Evolutionary conservation across 768 basidiomycete species (phyloP).

Genomic region (Terana coerulea): DNA sequence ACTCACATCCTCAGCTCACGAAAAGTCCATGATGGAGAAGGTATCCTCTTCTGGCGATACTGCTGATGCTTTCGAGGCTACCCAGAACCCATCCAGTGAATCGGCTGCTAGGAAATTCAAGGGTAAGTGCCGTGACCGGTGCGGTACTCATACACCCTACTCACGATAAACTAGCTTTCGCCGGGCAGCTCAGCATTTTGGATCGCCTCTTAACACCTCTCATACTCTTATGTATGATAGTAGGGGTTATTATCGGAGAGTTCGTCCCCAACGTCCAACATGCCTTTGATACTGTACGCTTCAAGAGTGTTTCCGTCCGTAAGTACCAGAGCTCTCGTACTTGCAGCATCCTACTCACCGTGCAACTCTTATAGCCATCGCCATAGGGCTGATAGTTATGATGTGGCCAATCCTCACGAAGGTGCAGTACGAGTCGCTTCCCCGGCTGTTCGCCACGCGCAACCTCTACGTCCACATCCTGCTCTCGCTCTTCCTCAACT

Average conservation of each 20-base stretch:
- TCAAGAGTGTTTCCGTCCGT: conserved; percentile 77
- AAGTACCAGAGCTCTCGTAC: conserved; percentile 23
- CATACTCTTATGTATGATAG: conserved; percentile 69
- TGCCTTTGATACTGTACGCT: conserved; percentile 59
- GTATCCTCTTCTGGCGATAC: neutral
- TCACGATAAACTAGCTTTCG: conserved; percentile 1
- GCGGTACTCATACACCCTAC: neutral
- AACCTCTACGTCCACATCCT: conserved; percentile 63
- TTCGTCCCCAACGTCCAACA: conserved; percentile 56
- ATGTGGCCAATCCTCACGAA: conserved; percentile 83
- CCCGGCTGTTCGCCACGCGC: conserved; percentile 46
- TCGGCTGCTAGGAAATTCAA: neutral
- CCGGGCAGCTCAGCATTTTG: conserved; percentile 34
- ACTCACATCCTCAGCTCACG: neutral
- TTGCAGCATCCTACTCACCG: neutral
- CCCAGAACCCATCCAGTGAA: neutral
- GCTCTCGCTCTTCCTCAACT: conserved; percentile 69
- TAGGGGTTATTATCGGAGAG: conserved; percentile 72
- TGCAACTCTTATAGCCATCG: conserved; percentile 56
- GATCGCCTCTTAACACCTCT: conserved; percentile 64
- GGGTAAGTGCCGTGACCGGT: conserved; percentile 5
- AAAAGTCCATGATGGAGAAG: neutral
- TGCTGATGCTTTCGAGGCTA: neutral
- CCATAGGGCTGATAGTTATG: conserved; percentile 79
- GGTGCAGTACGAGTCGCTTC: conserved; percentile 73